phyloP scores from a whole-genome alignment of 2,329 filamentous ascomycete species.

The Cadophora luteo-olivacea region DNA sequence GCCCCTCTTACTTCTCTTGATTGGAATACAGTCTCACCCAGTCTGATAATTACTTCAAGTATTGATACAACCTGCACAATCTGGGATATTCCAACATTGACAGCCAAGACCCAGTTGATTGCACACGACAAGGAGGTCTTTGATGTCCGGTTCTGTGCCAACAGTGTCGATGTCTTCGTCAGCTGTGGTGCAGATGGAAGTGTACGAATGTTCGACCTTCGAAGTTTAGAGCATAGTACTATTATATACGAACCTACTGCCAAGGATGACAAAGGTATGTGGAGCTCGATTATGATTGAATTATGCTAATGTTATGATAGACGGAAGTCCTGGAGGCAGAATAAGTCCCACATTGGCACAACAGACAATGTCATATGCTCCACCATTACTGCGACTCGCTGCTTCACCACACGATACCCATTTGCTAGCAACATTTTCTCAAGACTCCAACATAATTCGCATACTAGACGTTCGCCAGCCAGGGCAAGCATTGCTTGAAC shows the following conservation, averaged over 20 bases:
- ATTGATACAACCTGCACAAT: conserved; percentile 99
- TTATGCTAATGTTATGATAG: conserved; percentile 41
- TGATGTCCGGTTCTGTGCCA: conserved; percentile 96
- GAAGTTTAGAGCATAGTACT: conserved; percentile 95
- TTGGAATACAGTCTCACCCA: conserved; percentile 97
- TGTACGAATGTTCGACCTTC: conserved; percentile 97
- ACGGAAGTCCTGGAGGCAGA: conserved; percentile 59
- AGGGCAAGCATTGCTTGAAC: conserved; percentile 90
- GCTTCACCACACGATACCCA: conserved; percentile 96
- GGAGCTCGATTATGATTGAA: neutral
- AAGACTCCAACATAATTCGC: conserved; percentile 89
- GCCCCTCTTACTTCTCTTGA: conserved; percentile 95
- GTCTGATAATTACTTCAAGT: conserved; percentile 96
- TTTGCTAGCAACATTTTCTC: conserved; percentile 94
- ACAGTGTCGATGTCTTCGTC: conserved; percentile 98
- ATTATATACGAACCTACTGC: conserved; percentile 98
- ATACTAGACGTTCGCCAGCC: conserved; percentile 97
- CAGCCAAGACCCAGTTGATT: conserved; percentile 97
- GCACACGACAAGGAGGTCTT: conserved; percentile 99
- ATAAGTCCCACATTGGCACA: conserved; percentile 78
- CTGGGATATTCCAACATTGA: conserved; percentile 98
- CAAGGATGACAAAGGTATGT: conserved; percentile 76
- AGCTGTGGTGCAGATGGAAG: conserved; percentile 97
- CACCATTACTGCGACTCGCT: conserved; percentile 79
- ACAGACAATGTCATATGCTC: conserved; percentile 78